Percentiles rank a stretch among this genome's conserved stretches.
These are phyloP conservation scores for Chrysochromulina tobinii DNA, from an alignment of 78 protist genomes.

Conservation along the genomic window DNA sequence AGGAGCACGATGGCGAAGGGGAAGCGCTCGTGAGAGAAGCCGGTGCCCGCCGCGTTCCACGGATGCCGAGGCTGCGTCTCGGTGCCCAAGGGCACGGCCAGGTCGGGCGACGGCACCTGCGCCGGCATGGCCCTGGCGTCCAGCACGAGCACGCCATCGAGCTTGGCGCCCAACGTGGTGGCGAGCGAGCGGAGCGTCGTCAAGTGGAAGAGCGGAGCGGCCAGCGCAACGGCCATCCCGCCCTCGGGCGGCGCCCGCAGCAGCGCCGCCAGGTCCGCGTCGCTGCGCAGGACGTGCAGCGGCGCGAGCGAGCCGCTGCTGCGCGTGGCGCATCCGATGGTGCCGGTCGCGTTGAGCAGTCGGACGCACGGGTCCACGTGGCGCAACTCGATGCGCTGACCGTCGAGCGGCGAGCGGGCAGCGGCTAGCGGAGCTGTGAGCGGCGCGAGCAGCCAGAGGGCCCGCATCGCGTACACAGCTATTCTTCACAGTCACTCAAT, in stretches of 20 bases:
- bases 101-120: background rate
- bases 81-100: background rate
- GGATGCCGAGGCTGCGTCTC: background rate
- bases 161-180: background rate
- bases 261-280: background rate
- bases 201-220: background rate
- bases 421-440: too few relatives aligned
- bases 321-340: background rate
- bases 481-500: too few relatives aligned
- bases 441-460: too few relatives aligned
- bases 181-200: background rate
- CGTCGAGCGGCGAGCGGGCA: too few relatives aligned
- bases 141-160: background rate
- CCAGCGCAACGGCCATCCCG: background rate
- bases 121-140: background rate
- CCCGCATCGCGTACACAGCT: too few relatives aligned
- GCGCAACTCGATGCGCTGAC: too few relatives aligned
- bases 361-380: background rate
- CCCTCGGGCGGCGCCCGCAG: background rate
- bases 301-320: background rate
- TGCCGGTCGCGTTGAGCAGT: background rate
- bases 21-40: background rate
- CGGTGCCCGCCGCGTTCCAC: background rate
- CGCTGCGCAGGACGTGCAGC: background rate
- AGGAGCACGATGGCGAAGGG: background rate